Percentiles rank a stretch among this genome's conserved stretches.
phyloP scores from a whole-genome alignment of 1,139 yeast genomes.

The Hemisphaericaspora subhashii region DNA sequence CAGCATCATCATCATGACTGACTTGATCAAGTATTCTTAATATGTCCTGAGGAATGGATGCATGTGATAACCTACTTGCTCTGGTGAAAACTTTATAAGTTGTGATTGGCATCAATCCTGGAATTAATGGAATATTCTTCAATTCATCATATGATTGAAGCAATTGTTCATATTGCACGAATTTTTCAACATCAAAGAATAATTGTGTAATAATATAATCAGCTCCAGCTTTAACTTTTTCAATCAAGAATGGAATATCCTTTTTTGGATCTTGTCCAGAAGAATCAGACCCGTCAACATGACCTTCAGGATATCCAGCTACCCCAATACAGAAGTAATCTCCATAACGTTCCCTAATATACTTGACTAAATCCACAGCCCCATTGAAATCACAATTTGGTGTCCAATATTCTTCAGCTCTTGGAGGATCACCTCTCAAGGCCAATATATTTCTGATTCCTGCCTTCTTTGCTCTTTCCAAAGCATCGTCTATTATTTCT shows the following conservation, averaged over 20 bases:
- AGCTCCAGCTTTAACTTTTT: slow-evolving; percentile 50
- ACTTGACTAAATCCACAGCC: slow-evolving; percentile 81
- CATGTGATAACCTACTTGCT: slow-evolving; percentile 88
- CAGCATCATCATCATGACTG: slow-evolving; percentile 78
- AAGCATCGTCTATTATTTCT: slow-evolving; percentile 74
- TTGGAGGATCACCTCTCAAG: slow-evolving; percentile 93
- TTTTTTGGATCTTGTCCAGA: slow-evolving; percentile 58
- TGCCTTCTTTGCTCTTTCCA: slow-evolving; percentile 63
- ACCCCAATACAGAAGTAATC: slow-evolving; percentile 85
- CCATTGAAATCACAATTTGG: slow-evolving; percentile 59
- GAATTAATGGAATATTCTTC: slow-evolving; percentile 60
- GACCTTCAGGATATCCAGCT: slow-evolving; percentile 97
- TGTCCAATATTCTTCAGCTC: slow-evolving; percentile 71
- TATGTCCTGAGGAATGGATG: slow-evolving; percentile 64
- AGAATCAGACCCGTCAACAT: slow-evolving; percentile 75
- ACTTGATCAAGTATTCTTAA: slow-evolving; percentile 50
- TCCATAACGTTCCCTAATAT: slow-evolving; percentile 68
- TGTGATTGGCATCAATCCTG: slow-evolving; percentile 96
- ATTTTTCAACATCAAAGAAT: slow-evolving; percentile 44
- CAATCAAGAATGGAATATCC: slow-evolving; percentile 71
- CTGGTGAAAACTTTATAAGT: slow-evolving; percentile 83
- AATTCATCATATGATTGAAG: slow-evolving; percentile 37
- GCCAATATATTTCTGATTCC: slow-evolving; percentile 91
- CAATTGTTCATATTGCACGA: slow-evolving; percentile 36
- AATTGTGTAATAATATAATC: slow-evolving; percentile 47